These are phyloP conservation scores for Verticillium longisporum DNA, from an alignment of 2,329 filamentous ascomycete species.

Conservation along the genomic window DNA sequence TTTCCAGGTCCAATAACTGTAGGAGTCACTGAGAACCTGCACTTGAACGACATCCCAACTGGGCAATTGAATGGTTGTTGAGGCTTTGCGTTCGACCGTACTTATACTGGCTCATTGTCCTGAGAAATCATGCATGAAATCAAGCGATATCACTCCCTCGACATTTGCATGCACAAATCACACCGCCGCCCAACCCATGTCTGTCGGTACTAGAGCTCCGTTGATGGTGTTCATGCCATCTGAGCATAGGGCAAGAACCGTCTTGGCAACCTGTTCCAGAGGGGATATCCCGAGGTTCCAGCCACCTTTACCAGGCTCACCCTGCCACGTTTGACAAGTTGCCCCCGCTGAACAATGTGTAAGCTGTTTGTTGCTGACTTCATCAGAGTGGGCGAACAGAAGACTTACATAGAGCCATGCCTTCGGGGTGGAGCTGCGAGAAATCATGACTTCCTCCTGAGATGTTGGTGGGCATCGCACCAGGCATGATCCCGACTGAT, in stretches of 20 bases:
- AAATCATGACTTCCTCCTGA: not conserved
- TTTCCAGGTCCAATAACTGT: too few relatives aligned
- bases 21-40: too few relatives aligned
- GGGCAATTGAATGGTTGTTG: too few relatives aligned
- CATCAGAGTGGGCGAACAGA: not conserved
- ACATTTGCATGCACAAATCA: not conserved
- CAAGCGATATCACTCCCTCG: too few relatives aligned
- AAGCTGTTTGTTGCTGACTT: accelerated
- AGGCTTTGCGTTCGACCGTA: too few relatives aligned
- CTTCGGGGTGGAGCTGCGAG: constrained; percentile 2
- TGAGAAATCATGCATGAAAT: too few relatives aligned
- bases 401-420: not conserved
- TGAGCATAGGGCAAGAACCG: constrained; percentile 3
- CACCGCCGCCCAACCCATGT: constrained; percentile 6
- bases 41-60: too few relatives aligned
- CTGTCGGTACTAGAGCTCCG: constrained; percentile 3
- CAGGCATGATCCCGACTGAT: constrained; percentile 29
- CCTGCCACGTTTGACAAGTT: constrained; percentile 2
- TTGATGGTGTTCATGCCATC: constrained; percentile 8
- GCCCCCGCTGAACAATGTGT: not conserved
- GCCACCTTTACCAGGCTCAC: not conserved
- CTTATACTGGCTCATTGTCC: too few relatives aligned
- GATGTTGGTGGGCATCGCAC: constrained; percentile 50
- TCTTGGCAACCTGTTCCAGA: constrained; percentile 5
- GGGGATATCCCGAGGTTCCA: constrained; percentile 7